Base-by-base conservation (phyloP, 2,329 filamentous ascomycete genomes). In the Rutstroemia sp. region DNA sequence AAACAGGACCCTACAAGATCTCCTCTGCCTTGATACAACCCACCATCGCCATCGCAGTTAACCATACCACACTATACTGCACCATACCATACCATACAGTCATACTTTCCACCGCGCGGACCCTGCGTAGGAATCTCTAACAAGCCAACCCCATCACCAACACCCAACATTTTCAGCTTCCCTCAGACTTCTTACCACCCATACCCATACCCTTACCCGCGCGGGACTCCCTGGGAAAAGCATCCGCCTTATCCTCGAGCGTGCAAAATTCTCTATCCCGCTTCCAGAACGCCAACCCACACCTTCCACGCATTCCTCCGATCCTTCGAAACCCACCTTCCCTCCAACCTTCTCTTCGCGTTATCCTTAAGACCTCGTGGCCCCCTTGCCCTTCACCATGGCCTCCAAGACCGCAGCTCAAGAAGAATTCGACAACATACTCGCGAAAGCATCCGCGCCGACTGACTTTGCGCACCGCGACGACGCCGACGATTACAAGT, bases 341-440 rank as follows among this genome's bases (percentile, higher is more conserved):
- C 39, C 50, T 49, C 51, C 27, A 34, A 47, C 23, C 16, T 38
- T 42, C 46, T 23, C 48, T 49, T 54, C 47, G 34, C 38, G 37
- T 44, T 49, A 39, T 56, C 54, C 51, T 59, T 61, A 63, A 63
- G 55, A 58, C 59, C 58, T 54, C 60, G 46, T 59, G 54, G 47
- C 56, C 55, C 58, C 59, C 57, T 57, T 62, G 50, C 53, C 44
- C 9, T 14, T 50, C 50, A 65, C 21, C 34, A 69, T 69, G 67
- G 61, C 66, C 16, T 60, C 66, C 61, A 73, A 75, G 51, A 83
- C 82, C 54, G 75, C 80, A 57, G 83, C 83, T 51, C 81, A 86
- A 71, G 81, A 86, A 74, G 83, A 88, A 72, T 86, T 85, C 70
- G 79, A 85, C 70, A 71, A 74, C 61, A 77, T 87, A 57, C 72